These are phyloP conservation scores for Wallacemonas rigidus DNA, from an alignment of 208 protist genomes.

Conservation along the genomic window DNA sequence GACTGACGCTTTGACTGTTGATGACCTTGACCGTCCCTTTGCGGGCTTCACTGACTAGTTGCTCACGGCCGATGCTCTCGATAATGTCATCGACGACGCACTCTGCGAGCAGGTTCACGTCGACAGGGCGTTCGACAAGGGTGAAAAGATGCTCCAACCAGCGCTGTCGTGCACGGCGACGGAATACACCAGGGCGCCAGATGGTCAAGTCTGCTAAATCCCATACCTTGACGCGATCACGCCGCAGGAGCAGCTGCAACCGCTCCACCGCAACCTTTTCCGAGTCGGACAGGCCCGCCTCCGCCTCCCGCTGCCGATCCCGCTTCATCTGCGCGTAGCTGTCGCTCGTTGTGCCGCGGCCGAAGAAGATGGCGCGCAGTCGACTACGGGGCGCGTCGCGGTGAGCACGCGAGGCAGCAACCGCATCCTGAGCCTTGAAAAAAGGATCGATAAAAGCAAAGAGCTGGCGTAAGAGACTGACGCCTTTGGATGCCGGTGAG, in stretches of 20 bases:
- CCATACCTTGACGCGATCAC: constrained; percentile 59
- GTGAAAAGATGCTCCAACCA: constrained; percentile 35
- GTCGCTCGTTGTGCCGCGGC: background rate
- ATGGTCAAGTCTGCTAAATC: constrained; percentile 59
- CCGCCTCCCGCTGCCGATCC: background rate
- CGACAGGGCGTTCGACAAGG: constrained; percentile 31
- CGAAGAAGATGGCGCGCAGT: constrained; percentile 19
- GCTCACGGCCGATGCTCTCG: constrained; percentile 23
- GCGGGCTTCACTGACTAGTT: background rate
- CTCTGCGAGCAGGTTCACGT: constrained; percentile 45
- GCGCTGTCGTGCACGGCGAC: constrained; percentile 22
- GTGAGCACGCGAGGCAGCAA: background rate
- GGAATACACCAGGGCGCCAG: constrained; percentile 56
- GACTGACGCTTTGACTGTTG: constrained; percentile 41
- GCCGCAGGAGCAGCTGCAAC: constrained; percentile 51
- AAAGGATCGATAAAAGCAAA: constrained; percentile 10
- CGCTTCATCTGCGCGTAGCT: background rate
- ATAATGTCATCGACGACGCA: constrained; percentile 61
- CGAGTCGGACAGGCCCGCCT: constrained; percentile 4
- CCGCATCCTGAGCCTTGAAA: background rate
- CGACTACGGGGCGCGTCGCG: background rate
- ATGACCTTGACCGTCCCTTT: constrained; percentile 40
- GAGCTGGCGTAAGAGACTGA: constrained; percentile 4
- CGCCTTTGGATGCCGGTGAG: background rate
- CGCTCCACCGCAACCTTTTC: constrained; percentile 38